These are phyloP conservation scores for Suillus bovinus DNA, from an alignment of 768 basidiomycete species.

Conservation along the genomic window DNA sequence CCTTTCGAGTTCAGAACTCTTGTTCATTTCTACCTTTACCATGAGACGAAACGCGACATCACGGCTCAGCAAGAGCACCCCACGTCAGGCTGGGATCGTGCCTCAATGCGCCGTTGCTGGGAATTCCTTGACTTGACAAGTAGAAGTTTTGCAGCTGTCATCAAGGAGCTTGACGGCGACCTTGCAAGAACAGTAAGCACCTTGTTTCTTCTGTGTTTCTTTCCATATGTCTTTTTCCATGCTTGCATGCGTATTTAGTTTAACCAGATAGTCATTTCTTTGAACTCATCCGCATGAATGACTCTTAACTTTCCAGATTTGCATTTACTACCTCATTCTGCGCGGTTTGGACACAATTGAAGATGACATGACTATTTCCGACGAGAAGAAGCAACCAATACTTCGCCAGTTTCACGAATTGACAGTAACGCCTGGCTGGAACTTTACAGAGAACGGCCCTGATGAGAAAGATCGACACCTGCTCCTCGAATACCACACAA, in stretches of 20 bases:
- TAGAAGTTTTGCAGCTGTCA: conserved; percentile 88
- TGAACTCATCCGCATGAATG: background rate
- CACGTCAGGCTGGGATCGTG: conserved; percentile 85
- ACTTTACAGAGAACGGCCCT: conserved; percentile 77
- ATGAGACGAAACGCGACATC: conserved; percentile 83
- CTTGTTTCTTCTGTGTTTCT: conserved; percentile 21
- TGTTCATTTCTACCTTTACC: conserved; percentile 80
- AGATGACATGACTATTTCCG: conserved; percentile 96
- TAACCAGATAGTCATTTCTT: background rate
- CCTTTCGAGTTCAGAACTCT: conserved; percentile 84
- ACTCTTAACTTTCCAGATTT: conserved; percentile 57
- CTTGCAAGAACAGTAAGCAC: conserved; percentile 81
- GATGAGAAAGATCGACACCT: conserved; percentile 87
- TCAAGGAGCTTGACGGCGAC: conserved; percentile 96
- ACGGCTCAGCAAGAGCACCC: conserved; percentile 69
- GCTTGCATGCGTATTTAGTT: background rate
- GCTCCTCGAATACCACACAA: conserved; percentile 77
- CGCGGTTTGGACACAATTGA: conserved; percentile 96
- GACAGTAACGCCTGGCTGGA: conserved; percentile 84
- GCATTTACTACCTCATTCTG: conserved; percentile 92
- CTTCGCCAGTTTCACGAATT: conserved; percentile 81
- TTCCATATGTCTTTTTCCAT: background rate
- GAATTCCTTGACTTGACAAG: conserved; percentile 85
- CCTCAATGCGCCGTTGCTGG: conserved; percentile 90
- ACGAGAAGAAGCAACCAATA: conserved; percentile 81